Base-by-base conservation (phyloP, 148 eudicot species). In the Chenopodium album region DNA sequence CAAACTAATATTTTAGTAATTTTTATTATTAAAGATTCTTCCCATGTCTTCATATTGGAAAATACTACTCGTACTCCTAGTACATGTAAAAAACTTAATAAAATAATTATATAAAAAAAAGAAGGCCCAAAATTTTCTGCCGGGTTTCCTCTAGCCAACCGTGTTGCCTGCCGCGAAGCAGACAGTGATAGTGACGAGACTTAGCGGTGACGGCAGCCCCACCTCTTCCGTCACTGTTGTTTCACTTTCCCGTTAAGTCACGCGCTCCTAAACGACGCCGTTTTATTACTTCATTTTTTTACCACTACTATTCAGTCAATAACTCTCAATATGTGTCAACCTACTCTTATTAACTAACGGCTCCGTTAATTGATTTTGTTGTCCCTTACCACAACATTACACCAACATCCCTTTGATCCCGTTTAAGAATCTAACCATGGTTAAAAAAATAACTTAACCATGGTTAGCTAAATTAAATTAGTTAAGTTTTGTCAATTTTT, bases 161-260 rank as follows among this genome's bases (percentile, higher is more conserved):
- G 65, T 87, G 87, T 87, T 88, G 89, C 86, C 79, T 89, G 88
- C 85, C 86, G 83, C 71, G 84, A 71, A 82, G 85, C 91, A 90
- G 86, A 88, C 88, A 84, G 67, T 81, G 86, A 83, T 62, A 71
- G 74, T 72, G 86, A 82, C 84, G 87, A 78, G 80, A 75, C 77
- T 47, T 79, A 59, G 75, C 75, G 78, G 88, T 82, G 75, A 80
- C 86, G 76, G 59, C 29, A 63, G 50, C 81, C 22, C 64, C 70
- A 37, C 37, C 19, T 32, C 31, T 64, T 26, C 82, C 71, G 67
- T 82, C 73, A 46, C 85, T 83, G 78, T 81, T 34, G 26, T 19
- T 17, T 52, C 16, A 77, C 82, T 79, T 62, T 80, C 77, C 29
- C 72, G 63, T 56, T 70, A 37, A 60, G 37, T 72, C 85, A 64